These are phyloP conservation scores for Saururus chinensis DNA, from an alignment of 164 flowering plant species.

Conservation along the genomic window DNA sequence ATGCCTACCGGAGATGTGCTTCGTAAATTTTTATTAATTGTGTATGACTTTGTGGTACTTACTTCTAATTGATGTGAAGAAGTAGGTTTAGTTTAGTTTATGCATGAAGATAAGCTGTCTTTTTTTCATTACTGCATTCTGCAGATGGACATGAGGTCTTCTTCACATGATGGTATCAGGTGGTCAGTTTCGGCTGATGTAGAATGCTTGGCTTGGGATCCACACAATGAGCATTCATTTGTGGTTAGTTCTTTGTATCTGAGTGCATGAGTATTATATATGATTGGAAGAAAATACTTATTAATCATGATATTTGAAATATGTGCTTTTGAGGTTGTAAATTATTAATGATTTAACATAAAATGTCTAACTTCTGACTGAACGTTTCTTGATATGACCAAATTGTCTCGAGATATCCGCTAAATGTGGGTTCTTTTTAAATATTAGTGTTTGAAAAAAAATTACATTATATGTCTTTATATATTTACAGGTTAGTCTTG, in stretches of 20 bases:
- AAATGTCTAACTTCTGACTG: no score
- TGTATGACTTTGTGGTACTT: not conserved
- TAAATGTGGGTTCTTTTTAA: no score
- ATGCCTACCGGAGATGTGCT: no score
- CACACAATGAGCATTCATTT: slow-evolving; percentile 71
- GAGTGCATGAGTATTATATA: not conserved
- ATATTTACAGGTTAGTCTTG: slow-evolving; percentile 64
- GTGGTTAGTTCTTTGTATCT: slow-evolving; percentile 34
- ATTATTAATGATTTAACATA: no score
- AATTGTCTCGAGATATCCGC: no score
- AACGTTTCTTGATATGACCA: no score
- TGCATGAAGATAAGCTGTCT: not conserved
- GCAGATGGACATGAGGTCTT: slow-evolving; percentile 73
- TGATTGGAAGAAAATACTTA: no score
- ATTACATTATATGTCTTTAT: not conserved
- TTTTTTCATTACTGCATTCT: not conserved
- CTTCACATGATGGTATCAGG: slow-evolving; percentile 57
- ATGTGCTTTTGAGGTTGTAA: no score
- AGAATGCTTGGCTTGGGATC: slow-evolving; percentile 96
- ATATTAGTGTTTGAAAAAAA: no score
- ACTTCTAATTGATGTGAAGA: not conserved
- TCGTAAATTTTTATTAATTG: no score
- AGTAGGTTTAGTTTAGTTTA: not conserved
- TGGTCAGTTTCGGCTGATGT: slow-evolving; percentile 78
- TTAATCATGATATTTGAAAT: no score